Evolutionary conservation across 1,284 basidiomycete genomes (phyloP).

Genomic region (Tilletia horrida): DNA sequence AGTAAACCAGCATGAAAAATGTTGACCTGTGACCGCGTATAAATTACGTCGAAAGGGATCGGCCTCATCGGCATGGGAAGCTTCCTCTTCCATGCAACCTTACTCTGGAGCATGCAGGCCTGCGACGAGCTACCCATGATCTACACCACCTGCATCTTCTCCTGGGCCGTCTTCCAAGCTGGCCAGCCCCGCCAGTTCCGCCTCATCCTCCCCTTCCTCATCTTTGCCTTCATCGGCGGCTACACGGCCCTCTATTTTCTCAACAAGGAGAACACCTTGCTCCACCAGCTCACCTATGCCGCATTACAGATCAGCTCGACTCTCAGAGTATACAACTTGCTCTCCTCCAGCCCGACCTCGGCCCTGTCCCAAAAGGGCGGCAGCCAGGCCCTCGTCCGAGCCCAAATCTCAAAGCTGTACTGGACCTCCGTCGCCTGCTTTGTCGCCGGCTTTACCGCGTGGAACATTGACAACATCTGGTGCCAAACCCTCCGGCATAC

Average conservation of each 20-base stretch:
- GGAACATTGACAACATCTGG: conserved; percentile 62
- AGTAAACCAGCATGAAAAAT: too few species aligned
- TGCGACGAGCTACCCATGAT: conserved; percentile 55
- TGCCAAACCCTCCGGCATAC: conserved; percentile 49
- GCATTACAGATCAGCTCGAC: conserved; percentile 54
- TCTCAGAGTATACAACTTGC: conserved; percentile 50
- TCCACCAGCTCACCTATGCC: conserved; percentile 61
- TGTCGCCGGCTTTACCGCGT: conserved; percentile 57
- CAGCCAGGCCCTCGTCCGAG: conserved; percentile 16
- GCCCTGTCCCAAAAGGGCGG: conserved; percentile 27
- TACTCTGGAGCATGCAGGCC: conserved; percentile 48
- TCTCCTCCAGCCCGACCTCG: conserved; percentile 25
- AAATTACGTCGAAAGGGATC: conserved; percentile 27
- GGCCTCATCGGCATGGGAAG: conserved; percentile 42
- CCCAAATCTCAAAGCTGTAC: conserved; percentile 25
- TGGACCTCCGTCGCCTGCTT: conserved; percentile 47
- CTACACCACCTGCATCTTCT: conserved; percentile 36
- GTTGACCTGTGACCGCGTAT: too few species aligned
- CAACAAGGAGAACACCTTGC: conserved; percentile 59
- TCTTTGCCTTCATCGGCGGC: conserved; percentile 31
- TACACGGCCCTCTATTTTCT: conserved; percentile 54
- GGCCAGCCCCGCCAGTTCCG: conserved; percentile 25
- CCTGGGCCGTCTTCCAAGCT: conserved; percentile 46
- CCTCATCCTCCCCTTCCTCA: conserved; percentile 27
- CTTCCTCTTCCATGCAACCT: conserved; percentile 49